Base-by-base conservation (phyloP, 2,329 filamentous ascomycete genomes). In the Neodidymelliopsis sp. region DNA sequence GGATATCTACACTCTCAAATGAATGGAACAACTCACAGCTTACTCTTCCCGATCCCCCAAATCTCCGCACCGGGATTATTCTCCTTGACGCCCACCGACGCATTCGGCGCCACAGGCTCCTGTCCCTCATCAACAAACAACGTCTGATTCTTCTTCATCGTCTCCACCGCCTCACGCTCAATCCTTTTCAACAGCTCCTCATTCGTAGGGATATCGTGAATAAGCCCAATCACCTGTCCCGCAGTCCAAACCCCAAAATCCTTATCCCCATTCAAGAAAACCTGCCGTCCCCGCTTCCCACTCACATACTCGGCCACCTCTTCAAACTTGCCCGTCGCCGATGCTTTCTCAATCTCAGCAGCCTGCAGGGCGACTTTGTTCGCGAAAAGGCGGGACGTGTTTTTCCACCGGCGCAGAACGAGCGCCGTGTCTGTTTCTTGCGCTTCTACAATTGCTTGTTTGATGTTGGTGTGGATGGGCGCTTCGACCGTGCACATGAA, bases 171-270 rank as follows among this genome's bases (percentile, higher is more conserved):
- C 44, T 79, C 77, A 15, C 59, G 63, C 62, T 80, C 78, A 49
- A 80, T 79, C 13, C 78, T 69, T 24, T 54, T 66, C 4, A 80
- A 56, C 12, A 80, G 70, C 33, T 72, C 76, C 25, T 71, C 70
- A 57, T 78, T 80, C 1, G 76, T 78, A 1, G 78, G 78, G 24
- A 80, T 77, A 49, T 80, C 78, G 49, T 81, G 76, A 53, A 81
- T 81, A 11, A 81, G 65, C 7, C 78, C 78, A 37, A 99, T 96
- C 60, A 97, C 93, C 72, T 97, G 93, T 9, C 94, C 94, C 7
- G 93, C 91, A 15, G 94, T 97, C 94, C 94, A 99, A 28, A 97
- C 89, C 89, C 94, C 94, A 70, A 84, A 90, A 66, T 99, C 89
- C 42, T 89, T 84, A 69, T 99, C 94, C 13, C 94, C 94, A 53